A percentile compares a stretch with the other conserved stretches of the same genome.
Evolutionary conservation across 2,329 filamentous ascomycete species (phyloP).

Genomic region (Pseudogymnoascus sp.): DNA sequence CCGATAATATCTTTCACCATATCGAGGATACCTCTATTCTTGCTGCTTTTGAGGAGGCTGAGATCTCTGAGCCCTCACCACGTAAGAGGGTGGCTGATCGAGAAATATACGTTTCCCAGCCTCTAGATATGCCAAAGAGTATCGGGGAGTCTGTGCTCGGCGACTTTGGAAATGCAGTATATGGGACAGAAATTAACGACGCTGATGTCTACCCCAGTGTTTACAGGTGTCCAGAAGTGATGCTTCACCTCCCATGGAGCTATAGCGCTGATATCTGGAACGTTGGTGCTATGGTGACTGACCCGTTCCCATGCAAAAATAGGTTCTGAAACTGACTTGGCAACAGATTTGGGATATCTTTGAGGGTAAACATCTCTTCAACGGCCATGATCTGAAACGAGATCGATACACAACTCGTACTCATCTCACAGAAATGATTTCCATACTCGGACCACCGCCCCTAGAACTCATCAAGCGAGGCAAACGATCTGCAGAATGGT

Average conservation of each 20-base stretch:
- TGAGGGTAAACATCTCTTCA: constrained; percentile 16
- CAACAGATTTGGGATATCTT: constrained; percentile 17
- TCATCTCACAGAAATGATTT: constrained; percentile 18
- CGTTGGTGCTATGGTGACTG: constrained; percentile 18
- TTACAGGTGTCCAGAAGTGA: constrained; percentile 37
- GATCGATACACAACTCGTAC: constrained; percentile 14
- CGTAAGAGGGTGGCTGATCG: constrained; percentile 34
- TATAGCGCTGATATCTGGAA: constrained; percentile 23
- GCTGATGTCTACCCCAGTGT: constrained; percentile 32
- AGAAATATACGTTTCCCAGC: constrained; percentile 34
- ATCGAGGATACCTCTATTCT: constrained; percentile 30
- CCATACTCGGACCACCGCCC: constrained; percentile 16
- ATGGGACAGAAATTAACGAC: constrained; percentile 27
- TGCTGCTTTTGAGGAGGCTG: constrained; percentile 31
- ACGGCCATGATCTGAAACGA: constrained; percentile 12
- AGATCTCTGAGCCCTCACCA: constrained; percentile 31
- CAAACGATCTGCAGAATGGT: constrained; percentile 13
- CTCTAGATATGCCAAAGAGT: constrained; percentile 28
- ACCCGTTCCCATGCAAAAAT: background rate
- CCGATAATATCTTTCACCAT: constrained; percentile 37
- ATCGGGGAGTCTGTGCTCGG: constrained; percentile 33
- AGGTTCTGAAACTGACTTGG: constrained; percentile 7
- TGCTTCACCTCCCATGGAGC: constrained; percentile 28
- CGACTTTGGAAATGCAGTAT: constrained; percentile 39
- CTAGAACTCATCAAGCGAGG: constrained; percentile 13